Evolutionary conservation across 805 yeast genomes (phyloP).

Genomic region (Candida boidinii): DNA sequence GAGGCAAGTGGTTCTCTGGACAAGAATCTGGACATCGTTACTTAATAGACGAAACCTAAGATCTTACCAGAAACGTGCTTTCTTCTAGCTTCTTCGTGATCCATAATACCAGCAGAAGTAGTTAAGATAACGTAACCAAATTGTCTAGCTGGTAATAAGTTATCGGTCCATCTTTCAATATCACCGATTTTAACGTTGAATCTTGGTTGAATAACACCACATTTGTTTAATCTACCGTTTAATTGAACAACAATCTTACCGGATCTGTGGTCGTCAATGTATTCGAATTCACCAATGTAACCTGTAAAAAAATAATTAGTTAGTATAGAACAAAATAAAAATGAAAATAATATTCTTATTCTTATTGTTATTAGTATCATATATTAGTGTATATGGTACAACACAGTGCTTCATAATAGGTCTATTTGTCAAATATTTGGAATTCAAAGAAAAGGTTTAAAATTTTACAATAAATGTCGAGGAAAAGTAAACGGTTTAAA

Average conservation of each 20-base stretch:
- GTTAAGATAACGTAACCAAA: constrained; percentile 96
- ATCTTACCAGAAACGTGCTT: constrained; percentile 99
- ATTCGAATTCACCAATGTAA: constrained; percentile 97
- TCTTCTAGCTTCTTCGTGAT: constrained; percentile 99
- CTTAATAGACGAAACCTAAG: constrained; percentile 93
- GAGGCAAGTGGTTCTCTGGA: too few species aligned
- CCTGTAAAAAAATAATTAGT: too few species aligned
- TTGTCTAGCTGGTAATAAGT: constrained; percentile 98
- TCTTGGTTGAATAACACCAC: constrained; percentile 98
- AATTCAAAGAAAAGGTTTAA: too few species aligned
- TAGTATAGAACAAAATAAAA: constrained; percentile 1
- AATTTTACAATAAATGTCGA: too few species aligned
- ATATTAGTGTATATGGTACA: too few species aligned
- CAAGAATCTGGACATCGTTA: constrained; percentile 2
- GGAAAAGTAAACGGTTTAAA: constrained; percentile 60
- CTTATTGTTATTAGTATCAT: too few species aligned
- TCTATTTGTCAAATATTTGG: too few species aligned
- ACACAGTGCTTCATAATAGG: too few species aligned
- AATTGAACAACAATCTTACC: constrained; percentile 95
- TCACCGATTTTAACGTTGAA: constrained; percentile 93
- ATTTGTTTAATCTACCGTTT: constrained; percentile 97
- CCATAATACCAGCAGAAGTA: constrained; percentile 99
- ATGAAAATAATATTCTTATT: not conserved
- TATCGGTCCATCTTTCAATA: constrained; percentile 97
- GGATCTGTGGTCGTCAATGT: constrained; percentile 98